These are phyloP conservation scores for Lactifluus echinatus DNA, from an alignment of 768 basidiomycete genomes.

Conservation along the genomic window DNA sequence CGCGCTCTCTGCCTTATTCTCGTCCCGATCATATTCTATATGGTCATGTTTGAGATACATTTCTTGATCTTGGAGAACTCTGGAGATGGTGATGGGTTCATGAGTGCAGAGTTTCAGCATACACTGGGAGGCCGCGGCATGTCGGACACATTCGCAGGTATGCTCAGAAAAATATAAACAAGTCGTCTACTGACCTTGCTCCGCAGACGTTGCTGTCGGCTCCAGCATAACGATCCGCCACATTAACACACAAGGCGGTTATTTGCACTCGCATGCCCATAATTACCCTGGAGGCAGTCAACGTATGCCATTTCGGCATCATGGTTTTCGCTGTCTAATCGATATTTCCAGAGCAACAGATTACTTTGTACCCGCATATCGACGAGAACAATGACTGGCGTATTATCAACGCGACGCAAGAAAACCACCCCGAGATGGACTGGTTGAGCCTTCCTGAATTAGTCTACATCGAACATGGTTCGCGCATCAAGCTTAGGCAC, in stretches of 20 bases:
- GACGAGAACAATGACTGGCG: constrained; percentile 94
- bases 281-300: constrained; percentile 84
- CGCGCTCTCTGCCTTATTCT: constrained; percentile 84
- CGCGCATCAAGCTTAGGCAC: constrained; percentile 77
- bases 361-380: constrained; percentile 98
- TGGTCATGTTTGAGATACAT: constrained; percentile 95
- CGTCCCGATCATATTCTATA: constrained; percentile 83
- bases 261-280: constrained; percentile 90
- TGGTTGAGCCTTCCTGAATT: constrained; percentile 44
- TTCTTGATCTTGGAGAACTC: constrained; percentile 82
- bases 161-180: constrained; percentile 20
- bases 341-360: constrained; percentile 74
- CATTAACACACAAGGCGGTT: constrained; percentile 97
- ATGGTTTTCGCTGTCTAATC: background rate
- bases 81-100: constrained; percentile 97
- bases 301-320: constrained; percentile 44
- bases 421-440: constrained; percentile 35
- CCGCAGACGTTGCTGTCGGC: constrained; percentile 72
- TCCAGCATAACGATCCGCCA: constrained; percentile 81
- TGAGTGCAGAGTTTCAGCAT: constrained; percentile 99
- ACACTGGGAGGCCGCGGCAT: constrained; percentile 83
- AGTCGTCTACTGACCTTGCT: background rate
- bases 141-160: constrained; percentile 88
- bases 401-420: constrained; percentile 64
- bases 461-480: constrained; percentile 53